Conservation (phyloP, 2,329 filamentous ascomycete species). For the Fusarium foetens region DNA sequence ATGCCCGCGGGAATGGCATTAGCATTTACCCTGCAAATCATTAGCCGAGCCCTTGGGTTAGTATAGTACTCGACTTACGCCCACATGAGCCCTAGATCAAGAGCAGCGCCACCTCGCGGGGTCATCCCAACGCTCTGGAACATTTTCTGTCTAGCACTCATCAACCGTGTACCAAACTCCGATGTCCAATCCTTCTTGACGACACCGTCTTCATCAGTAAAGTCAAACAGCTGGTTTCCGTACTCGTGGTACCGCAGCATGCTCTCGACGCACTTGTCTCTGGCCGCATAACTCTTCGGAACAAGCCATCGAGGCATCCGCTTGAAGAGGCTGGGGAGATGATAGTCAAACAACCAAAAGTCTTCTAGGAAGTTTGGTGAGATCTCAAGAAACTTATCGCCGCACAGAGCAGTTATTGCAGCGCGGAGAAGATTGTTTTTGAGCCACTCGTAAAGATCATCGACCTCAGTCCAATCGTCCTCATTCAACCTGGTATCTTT, state of each 20-base stretch:
- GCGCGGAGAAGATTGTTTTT: constrained; percentile 23
- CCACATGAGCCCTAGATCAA: constrained; percentile 40
- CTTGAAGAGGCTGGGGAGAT: constrained; percentile 30
- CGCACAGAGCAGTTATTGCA: constrained; percentile 11
- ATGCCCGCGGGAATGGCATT: constrained; percentile 38
- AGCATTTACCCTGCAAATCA: neutral
- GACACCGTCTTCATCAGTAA: neutral
- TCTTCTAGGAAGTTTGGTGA: constrained; percentile 19
- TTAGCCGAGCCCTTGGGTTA: accelerated
- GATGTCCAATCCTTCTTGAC: constrained; percentile 37
- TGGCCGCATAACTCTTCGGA: constrained; percentile 25
- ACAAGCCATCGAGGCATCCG: constrained; percentile 30
- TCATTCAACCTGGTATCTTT: constrained; percentile 4
- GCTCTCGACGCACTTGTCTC: constrained; percentile 22
- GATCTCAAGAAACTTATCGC: constrained; percentile 27
- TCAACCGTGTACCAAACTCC: constrained; percentile 40
- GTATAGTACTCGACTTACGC: constrained; percentile 9
- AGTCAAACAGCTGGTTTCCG: constrained; percentile 7
- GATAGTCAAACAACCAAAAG: constrained; percentile 39
- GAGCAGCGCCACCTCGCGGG: constrained; percentile 25
- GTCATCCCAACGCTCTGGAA: constrained; percentile 21
- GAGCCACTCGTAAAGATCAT: constrained; percentile 27
- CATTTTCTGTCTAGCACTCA: constrained; percentile 40
- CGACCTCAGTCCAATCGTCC: constrained; percentile 16
- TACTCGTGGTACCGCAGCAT: constrained; percentile 28